Conservation (phyloP, 2,329 filamentous ascomycete genomes). For the Phaeosphaeria sp. region DNA sequence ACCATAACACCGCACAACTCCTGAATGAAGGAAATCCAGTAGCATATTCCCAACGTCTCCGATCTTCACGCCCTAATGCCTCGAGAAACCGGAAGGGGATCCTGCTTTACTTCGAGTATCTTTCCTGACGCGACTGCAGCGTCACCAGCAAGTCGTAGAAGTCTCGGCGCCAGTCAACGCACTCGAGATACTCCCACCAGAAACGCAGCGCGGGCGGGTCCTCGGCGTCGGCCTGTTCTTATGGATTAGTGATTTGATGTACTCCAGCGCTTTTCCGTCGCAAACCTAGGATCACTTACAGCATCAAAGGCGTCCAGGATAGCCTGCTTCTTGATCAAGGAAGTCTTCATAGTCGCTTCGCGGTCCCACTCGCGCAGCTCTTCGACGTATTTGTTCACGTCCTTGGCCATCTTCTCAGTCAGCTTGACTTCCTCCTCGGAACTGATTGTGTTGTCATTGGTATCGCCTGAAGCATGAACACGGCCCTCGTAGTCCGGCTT, state of each 20-base stretch:
- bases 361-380: slow-evolving; percentile 51
- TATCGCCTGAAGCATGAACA: slow-evolving; percentile 15
- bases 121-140: slow-evolving; percentile 20
- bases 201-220: slow-evolving; percentile 51
- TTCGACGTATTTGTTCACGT: slow-evolving; percentile 43
- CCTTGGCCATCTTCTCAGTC: slow-evolving; percentile 33
- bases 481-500: slow-evolving; percentile 50
- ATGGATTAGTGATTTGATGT: slow-evolving; percentile 2
- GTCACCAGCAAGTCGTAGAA: slow-evolving; percentile 52
- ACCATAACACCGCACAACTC: neutral
- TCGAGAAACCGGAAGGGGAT: neutral
- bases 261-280: neutral
- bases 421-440: slow-evolving; percentile 27
- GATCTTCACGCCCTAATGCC: neutral
- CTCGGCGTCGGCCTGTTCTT: slow-evolving; percentile 46
- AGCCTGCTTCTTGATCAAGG: slow-evolving; percentile 43
- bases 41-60: neutral
- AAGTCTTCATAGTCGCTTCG: slow-evolving; percentile 44
- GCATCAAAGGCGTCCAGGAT: slow-evolving; percentile 50
- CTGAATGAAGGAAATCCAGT: neutral
- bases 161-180: slow-evolving; percentile 48
- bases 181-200: slow-evolving; percentile 58
- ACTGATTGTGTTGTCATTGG: slow-evolving; percentile 19
- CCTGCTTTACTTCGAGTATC: slow-evolving; percentile 6
- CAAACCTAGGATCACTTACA: slow-evolving; percentile 24